Conservation (phyloP, 2,329 filamentous ascomycete genomes). For the Colletotrichum plurivorum region DNA sequence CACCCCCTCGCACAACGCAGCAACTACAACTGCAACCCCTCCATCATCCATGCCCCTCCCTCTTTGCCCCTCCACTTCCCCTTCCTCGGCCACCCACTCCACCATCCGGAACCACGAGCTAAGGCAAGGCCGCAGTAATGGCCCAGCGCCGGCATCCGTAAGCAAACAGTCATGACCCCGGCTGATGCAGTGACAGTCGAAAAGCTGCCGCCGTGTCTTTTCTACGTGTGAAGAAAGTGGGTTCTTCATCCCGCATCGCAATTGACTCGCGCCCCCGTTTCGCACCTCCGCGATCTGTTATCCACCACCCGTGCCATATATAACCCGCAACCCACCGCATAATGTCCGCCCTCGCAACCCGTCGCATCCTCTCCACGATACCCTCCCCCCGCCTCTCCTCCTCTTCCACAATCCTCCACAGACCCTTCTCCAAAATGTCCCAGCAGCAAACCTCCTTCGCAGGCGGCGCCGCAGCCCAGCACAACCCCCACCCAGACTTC, state of each 20-base stretch:
- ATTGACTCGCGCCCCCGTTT: slow-evolving; percentile 22
- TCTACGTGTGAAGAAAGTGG: too few relatives aligned
- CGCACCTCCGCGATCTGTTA: neutral
- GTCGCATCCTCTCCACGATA: slow-evolving; percentile 20
- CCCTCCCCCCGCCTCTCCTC: neutral
- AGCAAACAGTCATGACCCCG: slow-evolving; percentile 23
- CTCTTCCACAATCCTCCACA: neutral
- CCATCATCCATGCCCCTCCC: neutral
- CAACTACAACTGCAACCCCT: slow-evolving; percentile 10
- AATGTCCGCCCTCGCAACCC: neutral
- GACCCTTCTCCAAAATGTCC: neutral
- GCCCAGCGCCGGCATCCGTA: slow-evolving; percentile 1
- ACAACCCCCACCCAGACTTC: slow-evolving; percentile 83
- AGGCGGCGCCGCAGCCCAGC: slow-evolving; percentile 53
- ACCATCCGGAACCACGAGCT: slow-evolving; percentile 24
- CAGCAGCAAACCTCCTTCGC: slow-evolving; percentile 19
- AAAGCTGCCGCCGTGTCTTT: too few relatives aligned
- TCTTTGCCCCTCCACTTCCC: neutral
- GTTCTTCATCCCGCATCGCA: too few relatives aligned
- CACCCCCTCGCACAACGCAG: neutral
- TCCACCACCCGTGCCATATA: slow-evolving; percentile 10
- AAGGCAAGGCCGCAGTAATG: slow-evolving; percentile 1
- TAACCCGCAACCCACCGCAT: neutral
- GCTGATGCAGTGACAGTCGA: slow-evolving; percentile 2
- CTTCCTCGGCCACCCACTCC: slow-evolving; percentile 26